These are phyloP conservation scores for Tausonia pullulans DNA, from an alignment of 1,284 basidiomycete species.

Conservation along the genomic window DNA sequence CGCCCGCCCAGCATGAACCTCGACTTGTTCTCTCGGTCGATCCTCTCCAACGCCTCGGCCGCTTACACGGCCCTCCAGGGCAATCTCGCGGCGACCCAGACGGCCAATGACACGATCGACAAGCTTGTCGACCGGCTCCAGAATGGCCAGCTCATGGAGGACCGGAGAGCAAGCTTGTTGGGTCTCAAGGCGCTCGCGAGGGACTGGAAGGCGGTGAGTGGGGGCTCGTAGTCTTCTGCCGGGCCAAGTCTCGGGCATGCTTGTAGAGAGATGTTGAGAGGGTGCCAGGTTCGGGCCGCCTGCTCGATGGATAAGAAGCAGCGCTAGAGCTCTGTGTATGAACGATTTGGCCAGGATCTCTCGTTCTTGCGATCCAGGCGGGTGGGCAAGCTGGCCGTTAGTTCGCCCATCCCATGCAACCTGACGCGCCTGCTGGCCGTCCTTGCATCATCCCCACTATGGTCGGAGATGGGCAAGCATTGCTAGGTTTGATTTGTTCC, in stretches of 20 bases:
- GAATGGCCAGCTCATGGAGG: constrained; percentile 54
- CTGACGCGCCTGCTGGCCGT: too few species aligned
- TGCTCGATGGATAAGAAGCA: too few species aligned
- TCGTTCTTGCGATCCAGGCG: too few species aligned
- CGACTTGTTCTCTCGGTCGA: constrained; percentile 28
- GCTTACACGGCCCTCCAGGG: constrained; percentile 34
- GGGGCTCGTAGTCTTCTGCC: constrained; percentile 16
- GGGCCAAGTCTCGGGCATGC: constrained; percentile 22
- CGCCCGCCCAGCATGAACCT: constrained; percentile 22
- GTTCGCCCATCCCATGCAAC: too few species aligned
- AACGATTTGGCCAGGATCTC: too few species aligned
- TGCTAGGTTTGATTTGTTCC: too few species aligned
- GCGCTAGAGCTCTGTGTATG: too few species aligned
- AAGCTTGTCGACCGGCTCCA: constrained; percentile 80
- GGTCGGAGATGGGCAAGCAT: too few species aligned
- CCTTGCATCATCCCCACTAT: too few species aligned
- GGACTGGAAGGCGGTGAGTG: constrained; percentile 61
- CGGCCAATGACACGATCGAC: constrained; percentile 69
- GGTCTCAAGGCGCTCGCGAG: constrained; percentile 83
- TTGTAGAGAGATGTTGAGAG: too few species aligned
- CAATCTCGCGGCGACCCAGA: constrained; percentile 47
- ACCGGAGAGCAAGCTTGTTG: constrained; percentile 80
- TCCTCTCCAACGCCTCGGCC: constrained; percentile 23
- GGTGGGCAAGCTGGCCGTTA: too few species aligned
- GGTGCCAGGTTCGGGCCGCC: too few species aligned